Base-by-base conservation (phyloP, 352 stramenopile species). In the Thalassiosira hispida region DNA sequence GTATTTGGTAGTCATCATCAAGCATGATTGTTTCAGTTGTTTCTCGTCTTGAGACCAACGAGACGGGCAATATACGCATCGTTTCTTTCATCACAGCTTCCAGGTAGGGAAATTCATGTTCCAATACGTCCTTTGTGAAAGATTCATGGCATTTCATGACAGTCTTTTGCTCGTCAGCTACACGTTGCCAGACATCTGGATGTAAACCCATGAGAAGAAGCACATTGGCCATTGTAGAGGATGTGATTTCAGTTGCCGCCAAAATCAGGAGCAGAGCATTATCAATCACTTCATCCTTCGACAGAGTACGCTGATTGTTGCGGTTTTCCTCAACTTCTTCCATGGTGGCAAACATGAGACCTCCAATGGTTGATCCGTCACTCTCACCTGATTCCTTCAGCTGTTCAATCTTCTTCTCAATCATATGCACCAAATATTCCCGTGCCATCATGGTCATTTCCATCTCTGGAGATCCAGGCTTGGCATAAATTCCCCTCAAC, bases 211-310 rank as follows among this genome's bases (percentile, higher is more conserved):
- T 23, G 12, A 85, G 71, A 8, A 86, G 52, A 60, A 77, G 56
- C 0, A 33, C 49, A 67, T 72, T 79, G 0, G 73, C 75, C 46
- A 85, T 59, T 14, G 75, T 77, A 31, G 31, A 53, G 0, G 80
- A 51, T 2, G 69, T 69, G 20, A 76, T 87, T 64, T 87, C 80
- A 4, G 63, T 79, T 9, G 75, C 75, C 16, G 80, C 80, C 16
- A 87, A 66, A 31, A 87, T 82, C 0, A 87, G 44, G 9, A 87
- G 27, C 20, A 83, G 47, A 20, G 65, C 40, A 73, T 87, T 87
- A 38, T 87, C 46, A 18, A 87, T 77, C 1, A 87, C 66, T 76
- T 87, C 52, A 0, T 79, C 35, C 1, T 42, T 23, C 0, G 67
- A 76, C 8, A 83, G 40, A 38, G 31, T 38, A 38, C 31, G 31